Evolutionary conservation across 108 stramenopile genomes (phyloP), one percentile per base, ranked within the genome.

Genomic region (Nitzschia sp.): DNA sequence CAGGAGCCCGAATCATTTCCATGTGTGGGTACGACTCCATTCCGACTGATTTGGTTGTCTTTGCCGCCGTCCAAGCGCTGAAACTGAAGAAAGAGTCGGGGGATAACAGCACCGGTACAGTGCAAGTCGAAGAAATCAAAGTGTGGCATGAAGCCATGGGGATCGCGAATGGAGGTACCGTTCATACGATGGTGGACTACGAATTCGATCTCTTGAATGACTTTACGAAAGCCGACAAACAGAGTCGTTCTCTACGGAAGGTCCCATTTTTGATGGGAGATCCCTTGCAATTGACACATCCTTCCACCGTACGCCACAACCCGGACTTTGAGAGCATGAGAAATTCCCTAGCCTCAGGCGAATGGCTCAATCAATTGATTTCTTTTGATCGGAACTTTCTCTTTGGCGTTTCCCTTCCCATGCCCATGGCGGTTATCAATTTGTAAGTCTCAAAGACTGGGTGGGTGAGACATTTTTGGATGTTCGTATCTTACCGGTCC

Each of bases 11-110:
- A 41, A 83, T 97, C 36, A 78, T 95, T 29, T 84, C 84, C 53
- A 68, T 91, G 35, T 84, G 86, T 58, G 97, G 97, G 29, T 79
- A 91, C 68, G 97, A 97, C 74, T 90, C 76, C 28, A 70, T 97
- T 29, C 97, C 97, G 13, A 77, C 71, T 60, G 85, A 86, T 67
- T 47, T 85, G 47, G 68, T 77, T 6, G 34, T 83, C 2, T 83
- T 67, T 52, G 71, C 75, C 15, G 82, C 78, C 15, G 75, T 83
- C 27, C 33, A 70, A 34, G 75, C 71, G 28, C 55, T 83, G 58
- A 48, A 66, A 21, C 46, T 53, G 45, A 48, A 69, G 30, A 53
- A 35, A 3, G n/a, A n/a, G n/a, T n/a, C n/a, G n/a, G 52, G 23
- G 13, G 29, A 54, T 16, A 22, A 53, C 0, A 26, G 45, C 15